These are phyloP conservation scores for Xylariales sp. DNA, from an alignment of 2,329 filamentous ascomycete species.

Conservation along the genomic window DNA sequence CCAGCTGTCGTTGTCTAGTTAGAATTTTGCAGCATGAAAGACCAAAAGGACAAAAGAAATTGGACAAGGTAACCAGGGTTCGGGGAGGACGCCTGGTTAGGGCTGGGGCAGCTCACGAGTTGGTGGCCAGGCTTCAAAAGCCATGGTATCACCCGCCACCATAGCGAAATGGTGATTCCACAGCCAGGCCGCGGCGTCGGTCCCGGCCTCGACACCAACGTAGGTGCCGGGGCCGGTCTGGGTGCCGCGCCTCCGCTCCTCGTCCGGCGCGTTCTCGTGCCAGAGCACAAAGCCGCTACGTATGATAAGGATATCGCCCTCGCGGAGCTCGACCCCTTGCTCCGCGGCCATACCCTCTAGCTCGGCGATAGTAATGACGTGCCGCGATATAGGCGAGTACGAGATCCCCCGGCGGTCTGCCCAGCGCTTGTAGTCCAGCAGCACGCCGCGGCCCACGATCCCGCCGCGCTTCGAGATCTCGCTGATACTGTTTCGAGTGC, in stretches of 20 bases:
- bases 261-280: no score
- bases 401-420: constrained; percentile 25
- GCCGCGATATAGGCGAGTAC: constrained; percentile 8
- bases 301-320: neutral
- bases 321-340: neutral
- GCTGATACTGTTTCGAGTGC: no score
- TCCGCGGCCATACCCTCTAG: neutral
- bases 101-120: neutral
- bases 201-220: constrained; percentile 10
- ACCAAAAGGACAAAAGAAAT: no score
- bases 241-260: constrained; percentile 14
- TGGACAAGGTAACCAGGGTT: no score
- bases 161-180: neutral
- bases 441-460: constrained; percentile 33
- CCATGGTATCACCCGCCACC: neutral
- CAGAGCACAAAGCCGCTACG: no score
- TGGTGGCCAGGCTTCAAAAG: neutral
- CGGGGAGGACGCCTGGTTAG: no score
- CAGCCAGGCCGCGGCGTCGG: neutral
- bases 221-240: constrained; percentile 1
- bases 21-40: constrained; percentile 6
- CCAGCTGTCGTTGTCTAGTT: neutral
- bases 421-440: constrained; percentile 32
- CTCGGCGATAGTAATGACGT: neutral
- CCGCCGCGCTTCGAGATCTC: no score